phyloP scores from a whole-genome alignment of 2,329 filamentous ascomycete species.

The Purpureocillium takamizusanense region DNA sequence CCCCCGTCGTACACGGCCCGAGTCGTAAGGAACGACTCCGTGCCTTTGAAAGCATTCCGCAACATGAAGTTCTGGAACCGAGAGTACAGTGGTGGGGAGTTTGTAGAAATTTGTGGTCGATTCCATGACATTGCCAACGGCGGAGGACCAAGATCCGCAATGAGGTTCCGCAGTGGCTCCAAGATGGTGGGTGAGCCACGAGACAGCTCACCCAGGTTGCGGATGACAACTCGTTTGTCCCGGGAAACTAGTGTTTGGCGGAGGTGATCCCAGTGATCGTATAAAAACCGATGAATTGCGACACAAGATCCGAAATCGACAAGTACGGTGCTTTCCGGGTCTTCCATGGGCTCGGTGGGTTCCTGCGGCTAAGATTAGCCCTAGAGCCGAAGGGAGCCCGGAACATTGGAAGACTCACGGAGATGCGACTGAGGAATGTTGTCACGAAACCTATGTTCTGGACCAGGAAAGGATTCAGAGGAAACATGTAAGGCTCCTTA shows the following conservation, averaged over 20 bases:
- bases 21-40: constrained; percentile 54
- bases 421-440: constrained; percentile 58
- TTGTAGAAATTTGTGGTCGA: constrained; percentile 53
- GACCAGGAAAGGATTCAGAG: constrained; percentile 59
- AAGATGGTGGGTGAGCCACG: constrained; percentile 47
- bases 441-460: constrained; percentile 61
- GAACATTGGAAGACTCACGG: constrained; percentile 32
- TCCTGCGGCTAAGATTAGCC: constrained; percentile 20
- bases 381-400: too few species aligned
- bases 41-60: constrained; percentile 55
- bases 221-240: constrained; percentile 47
- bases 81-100: constrained; percentile 55
- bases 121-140: constrained; percentile 63
- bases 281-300: constrained; percentile 58
- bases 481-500: constrained; percentile 66
- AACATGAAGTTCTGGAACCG: constrained; percentile 67
- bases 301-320: constrained; percentile 67
- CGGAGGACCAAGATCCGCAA: constrained; percentile 58
- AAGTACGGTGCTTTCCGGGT: constrained; percentile 33
- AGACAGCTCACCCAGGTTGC: constrained; percentile 42
- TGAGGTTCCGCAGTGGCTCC: constrained; percentile 51
- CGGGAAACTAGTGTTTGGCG: constrained; percentile 53
- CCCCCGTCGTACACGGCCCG: constrained; percentile 62
- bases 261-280: constrained; percentile 64
- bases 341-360: constrained; percentile 36